Evolutionary conservation across 2,329 filamentous ascomycete species (phyloP).

Genomic region (Aaosphaeria arxii): DNA sequence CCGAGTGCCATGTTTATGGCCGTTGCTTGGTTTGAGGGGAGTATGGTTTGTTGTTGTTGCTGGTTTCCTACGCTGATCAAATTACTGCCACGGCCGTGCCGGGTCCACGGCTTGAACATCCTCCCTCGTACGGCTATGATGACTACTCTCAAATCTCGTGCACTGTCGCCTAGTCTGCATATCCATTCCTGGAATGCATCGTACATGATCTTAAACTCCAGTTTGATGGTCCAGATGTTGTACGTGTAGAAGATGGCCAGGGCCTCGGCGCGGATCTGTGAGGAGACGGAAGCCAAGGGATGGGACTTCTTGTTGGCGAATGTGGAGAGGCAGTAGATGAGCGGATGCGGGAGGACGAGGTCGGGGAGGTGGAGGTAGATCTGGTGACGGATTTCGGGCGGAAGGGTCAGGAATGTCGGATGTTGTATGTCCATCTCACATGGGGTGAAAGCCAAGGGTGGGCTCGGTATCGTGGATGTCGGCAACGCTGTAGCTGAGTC

Average conservation of each 20-base stretch:
- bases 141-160: slow-evolving; percentile 27
- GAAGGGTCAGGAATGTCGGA: slow-evolving; percentile 33
- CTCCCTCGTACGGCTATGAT: slow-evolving; percentile 30
- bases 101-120: slow-evolving; percentile 30
- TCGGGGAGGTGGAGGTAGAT: slow-evolving; percentile 37
- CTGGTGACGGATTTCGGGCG: slow-evolving; percentile 35
- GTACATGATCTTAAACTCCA: slow-evolving; percentile 40
- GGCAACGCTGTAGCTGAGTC: not conserved
- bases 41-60: too few relatives aligned
- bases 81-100: slow-evolving; percentile 16
- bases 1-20: slow-evolving; percentile 16
- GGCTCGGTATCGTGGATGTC: slow-evolving; percentile 3
- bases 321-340: slow-evolving; percentile 41
- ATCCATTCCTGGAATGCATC: slow-evolving; percentile 40
- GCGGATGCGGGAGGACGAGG: slow-evolving; percentile 32
- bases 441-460: slow-evolving; percentile 27
- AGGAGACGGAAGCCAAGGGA: slow-evolving; percentile 33
- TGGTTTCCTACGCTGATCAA: not conserved
- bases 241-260: slow-evolving; percentile 40
- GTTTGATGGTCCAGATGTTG: slow-evolving; percentile 39
- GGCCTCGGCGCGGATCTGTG: slow-evolving; percentile 33
- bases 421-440: slow-evolving; percentile 12
- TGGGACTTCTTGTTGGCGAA: slow-evolving; percentile 36
- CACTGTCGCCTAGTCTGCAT: slow-evolving; percentile 30
- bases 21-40: slow-evolving; percentile 10